Evolutionary conservation across 2,329 filamentous ascomycete genomes (phyloP), one percentile per base, ranked within the genome.

Genomic region (Colletotrichum sidae): DNA sequence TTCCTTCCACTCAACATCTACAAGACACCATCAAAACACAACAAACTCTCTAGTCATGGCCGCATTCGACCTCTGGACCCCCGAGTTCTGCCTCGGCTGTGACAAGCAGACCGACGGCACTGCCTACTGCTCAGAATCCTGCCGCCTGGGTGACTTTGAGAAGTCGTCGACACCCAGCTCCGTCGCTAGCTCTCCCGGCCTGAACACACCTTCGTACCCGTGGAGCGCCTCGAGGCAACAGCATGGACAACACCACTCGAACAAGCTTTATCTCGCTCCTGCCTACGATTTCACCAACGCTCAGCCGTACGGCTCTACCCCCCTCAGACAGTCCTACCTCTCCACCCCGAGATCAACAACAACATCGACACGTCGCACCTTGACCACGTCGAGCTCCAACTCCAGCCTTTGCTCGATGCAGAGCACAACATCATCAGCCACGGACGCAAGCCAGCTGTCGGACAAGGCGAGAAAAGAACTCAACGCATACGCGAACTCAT

Each of bases 21-120:
- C 45, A n/a, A 34, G 15, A 49, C 46, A 49, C 25, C 44, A 10
- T 5, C 42, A 41, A 53, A 15, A 58, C 42, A 37, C 17, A 37
- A 17, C 15, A 53, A 10, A 54, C n/a, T n/a, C 51, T 45, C 6
- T 42, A 59, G 41, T 37, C 38, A 67, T 59, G 54, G 39, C 61
- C 25, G 55, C 55, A 33, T 65, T 65, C 75, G 85, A 87, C 71
- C 79, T 83, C 74, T 97, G 94, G 93, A 92, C 92, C 73, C 92
- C 92, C 78, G 91, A 96, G 80, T 97, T 93, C 87, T 97, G 94
- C 85, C 89, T 97, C 72, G 90, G 92, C 82, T 97, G 94, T 84
- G 94, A 97, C 82, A 91, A 91, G 81, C 92, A 96, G 81, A 94
- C 92, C 67, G 87, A 92, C 69, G 89, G 89, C 61, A 90, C 90